phyloP scores from a whole-genome alignment of 208 protist genomes.

The Crithidia bombi region DNA sequence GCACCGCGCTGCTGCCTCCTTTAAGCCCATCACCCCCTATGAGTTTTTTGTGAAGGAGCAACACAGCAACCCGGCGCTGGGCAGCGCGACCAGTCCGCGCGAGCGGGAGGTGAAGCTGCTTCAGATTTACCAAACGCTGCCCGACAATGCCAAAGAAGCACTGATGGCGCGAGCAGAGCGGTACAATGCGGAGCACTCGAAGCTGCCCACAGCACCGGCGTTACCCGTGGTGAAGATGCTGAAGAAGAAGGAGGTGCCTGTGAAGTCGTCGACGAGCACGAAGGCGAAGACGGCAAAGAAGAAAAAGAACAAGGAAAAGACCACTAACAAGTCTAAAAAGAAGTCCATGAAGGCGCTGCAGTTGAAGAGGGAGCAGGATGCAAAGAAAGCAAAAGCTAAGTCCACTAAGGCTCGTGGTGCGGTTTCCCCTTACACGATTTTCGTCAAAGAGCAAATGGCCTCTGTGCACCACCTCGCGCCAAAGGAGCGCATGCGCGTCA shows the following conservation, averaged over 20 bases:
- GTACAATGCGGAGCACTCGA: slow-evolving; percentile 23
- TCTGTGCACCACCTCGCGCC: slow-evolving; percentile 43
- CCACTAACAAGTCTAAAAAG: neutral
- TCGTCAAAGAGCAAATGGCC: slow-evolving; percentile 81
- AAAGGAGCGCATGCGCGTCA: slow-evolving; percentile 60
- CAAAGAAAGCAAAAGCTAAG: slow-evolving; percentile 11
- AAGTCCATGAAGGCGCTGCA: slow-evolving; percentile 1
- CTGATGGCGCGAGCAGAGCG: slow-evolving; percentile 37
- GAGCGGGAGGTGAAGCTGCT: slow-evolving; percentile 61
- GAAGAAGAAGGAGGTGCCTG: slow-evolving; percentile 14
- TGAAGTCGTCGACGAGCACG: slow-evolving; percentile 3
- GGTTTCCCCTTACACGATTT: slow-evolving; percentile 51
- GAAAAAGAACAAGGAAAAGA: slow-evolving; percentile 30
- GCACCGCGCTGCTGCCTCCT: slow-evolving; percentile 15
- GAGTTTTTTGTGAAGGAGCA: slow-evolving; percentile 74
- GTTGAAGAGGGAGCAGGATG: neutral
- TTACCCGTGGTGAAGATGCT: slow-evolving; percentile 17
- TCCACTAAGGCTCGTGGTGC: slow-evolving; percentile 12
- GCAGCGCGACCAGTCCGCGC: slow-evolving; percentile 38
- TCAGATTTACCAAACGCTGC: slow-evolving; percentile 72
- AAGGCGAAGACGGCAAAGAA: slow-evolving; percentile 15
- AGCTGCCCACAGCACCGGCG: neutral
- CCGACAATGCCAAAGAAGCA: slow-evolving; percentile 56
- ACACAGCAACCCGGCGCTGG: slow-evolving; percentile 57
- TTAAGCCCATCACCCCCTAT: slow-evolving; percentile 45